phyloP scores from a whole-genome alignment of 352 stramenopile genomes.

The Plasmopara viticola region DNA sequence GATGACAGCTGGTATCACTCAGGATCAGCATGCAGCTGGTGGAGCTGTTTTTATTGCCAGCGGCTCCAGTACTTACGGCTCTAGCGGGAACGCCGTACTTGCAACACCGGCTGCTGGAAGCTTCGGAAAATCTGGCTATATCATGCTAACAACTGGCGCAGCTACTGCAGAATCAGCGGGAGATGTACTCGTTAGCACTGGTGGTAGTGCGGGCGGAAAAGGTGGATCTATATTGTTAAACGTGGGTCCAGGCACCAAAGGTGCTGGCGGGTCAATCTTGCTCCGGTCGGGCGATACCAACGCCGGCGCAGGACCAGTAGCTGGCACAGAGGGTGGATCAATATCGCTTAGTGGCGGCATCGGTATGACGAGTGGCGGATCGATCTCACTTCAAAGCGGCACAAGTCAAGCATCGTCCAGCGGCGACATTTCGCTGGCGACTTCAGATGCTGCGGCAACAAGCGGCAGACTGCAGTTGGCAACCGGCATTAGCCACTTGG shows the following conservation, averaged over 20 bases:
- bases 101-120: constrained; percentile 16
- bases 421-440: constrained; percentile 19
- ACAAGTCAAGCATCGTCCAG: constrained; percentile 8
- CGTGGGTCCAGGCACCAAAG: constrained; percentile 12
- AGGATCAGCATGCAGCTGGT: constrained; percentile 16
- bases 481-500: constrained; percentile 12
- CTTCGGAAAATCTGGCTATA: constrained; percentile 12
- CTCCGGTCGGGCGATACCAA: constrained; percentile 13
- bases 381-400: constrained; percentile 19
- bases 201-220: constrained; percentile 16
- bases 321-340: constrained; percentile 8
- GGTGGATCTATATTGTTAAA: constrained; percentile 17
- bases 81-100: constrained; percentile 15
- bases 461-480: constrained; percentile 13
- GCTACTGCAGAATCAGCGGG: constrained; percentile 10
- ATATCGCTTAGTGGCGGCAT: constrained; percentile 10
- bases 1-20: constrained; percentile 16
- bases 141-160: constrained; percentile 9
- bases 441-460: constrained; percentile 7
- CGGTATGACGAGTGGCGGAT: constrained; percentile 6
- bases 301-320: neutral
- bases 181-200: constrained; percentile 9
- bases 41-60: constrained; percentile 9
- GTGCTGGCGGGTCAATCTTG: constrained; percentile 13
- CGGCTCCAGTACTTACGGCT: constrained; percentile 13